A percentile compares a stretch with the other conserved stretches of the same genome.
Conservation (phyloP, 2,329 filamentous ascomycete genomes). For the Exophiala bonariae region DNA sequence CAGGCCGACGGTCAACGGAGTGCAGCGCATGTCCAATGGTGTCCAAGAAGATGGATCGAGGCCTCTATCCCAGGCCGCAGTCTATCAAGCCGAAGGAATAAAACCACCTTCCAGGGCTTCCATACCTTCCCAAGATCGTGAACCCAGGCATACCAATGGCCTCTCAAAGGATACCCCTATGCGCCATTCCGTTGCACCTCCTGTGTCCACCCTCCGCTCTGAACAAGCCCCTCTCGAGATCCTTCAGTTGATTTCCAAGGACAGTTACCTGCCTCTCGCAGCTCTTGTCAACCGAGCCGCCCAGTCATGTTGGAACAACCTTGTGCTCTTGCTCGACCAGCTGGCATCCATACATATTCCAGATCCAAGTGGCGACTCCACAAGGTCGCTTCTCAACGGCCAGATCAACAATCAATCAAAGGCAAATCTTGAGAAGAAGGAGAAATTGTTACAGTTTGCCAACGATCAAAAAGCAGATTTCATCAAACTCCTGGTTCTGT, state of each 20-base stretch:
- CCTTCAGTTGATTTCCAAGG: slow-evolving; percentile 22
- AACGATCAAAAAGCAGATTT: slow-evolving; percentile 81
- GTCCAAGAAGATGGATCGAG: slow-evolving; percentile 8
- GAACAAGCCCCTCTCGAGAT: slow-evolving; percentile 19
- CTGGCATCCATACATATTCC: slow-evolving; percentile 68
- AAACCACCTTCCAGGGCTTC: background rate
- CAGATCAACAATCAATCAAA: slow-evolving; percentile 36
- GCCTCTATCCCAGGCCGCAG: background rate
- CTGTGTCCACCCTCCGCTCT: slow-evolving; percentile 1
- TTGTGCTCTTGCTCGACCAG: slow-evolving; percentile 68
- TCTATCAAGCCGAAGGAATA: background rate
- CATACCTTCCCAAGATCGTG: background rate
- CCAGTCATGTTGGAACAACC: slow-evolving; percentile 77
- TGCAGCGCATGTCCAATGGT: slow-evolving; percentile 20
- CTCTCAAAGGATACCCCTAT: background rate
- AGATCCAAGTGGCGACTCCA: slow-evolving; percentile 40
- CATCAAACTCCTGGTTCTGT: slow-evolving; percentile 87
- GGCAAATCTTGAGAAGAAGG: slow-evolving; percentile 75
- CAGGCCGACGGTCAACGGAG: slow-evolving; percentile 21
- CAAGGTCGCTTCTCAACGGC: slow-evolving; percentile 12
- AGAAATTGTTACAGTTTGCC: slow-evolving; percentile 71
- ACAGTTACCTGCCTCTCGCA: slow-evolving; percentile 63
- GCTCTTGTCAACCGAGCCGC: slow-evolving; percentile 74
- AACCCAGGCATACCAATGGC: background rate
- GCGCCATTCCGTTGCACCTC: background rate